Evolutionary conservation across 2,329 filamentous ascomycete genomes (phyloP).

Genomic region (Trichocomaceae sp.): DNA sequence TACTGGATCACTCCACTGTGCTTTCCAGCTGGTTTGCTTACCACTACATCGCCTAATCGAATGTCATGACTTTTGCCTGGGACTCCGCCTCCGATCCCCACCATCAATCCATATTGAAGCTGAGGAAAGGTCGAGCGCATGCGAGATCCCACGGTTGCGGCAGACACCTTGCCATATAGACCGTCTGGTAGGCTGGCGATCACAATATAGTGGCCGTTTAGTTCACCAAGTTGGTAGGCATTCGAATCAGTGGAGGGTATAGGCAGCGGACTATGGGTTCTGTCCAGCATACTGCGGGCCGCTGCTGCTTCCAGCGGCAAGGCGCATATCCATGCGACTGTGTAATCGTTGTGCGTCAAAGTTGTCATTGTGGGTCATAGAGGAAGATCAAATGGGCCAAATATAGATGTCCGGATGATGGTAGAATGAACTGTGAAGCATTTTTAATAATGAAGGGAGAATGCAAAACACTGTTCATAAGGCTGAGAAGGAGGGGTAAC

Average conservation of each 20-base stretch:
- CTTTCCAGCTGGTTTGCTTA: constrained; percentile 11
- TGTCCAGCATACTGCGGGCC: neutral
- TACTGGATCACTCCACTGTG: constrained; percentile 3
- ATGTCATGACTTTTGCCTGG: constrained; percentile 2
- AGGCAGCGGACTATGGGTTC: neutral
- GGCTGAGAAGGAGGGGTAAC: constrained; percentile 3
- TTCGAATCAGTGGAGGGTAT: neutral
- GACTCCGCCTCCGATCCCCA: constrained; percentile 2
- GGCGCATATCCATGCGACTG: constrained; percentile 1
- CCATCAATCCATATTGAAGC: constrained; percentile 9
- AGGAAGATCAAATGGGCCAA: neutral
- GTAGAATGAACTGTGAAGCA: constrained; percentile 2
- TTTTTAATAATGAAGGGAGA: neutral
- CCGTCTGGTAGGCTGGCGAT: constrained; percentile 10
- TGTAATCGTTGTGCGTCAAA: neutral
- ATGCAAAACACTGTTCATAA: constrained; percentile 5
- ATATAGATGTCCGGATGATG: constrained; percentile 1
- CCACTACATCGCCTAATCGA: constrained; percentile 18
- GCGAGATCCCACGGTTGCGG: constrained; percentile 3
- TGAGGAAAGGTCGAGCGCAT: constrained; percentile 12
- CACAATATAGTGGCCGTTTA: constrained; percentile 13
- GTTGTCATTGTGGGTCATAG: neutral
- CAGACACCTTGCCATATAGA: neutral
- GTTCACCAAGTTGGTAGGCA: neutral
- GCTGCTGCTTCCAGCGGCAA: neutral